phyloP scores from a whole-genome alignment of 2,329 filamentous ascomycete species.

The Paecilomyces sp. region DNA sequence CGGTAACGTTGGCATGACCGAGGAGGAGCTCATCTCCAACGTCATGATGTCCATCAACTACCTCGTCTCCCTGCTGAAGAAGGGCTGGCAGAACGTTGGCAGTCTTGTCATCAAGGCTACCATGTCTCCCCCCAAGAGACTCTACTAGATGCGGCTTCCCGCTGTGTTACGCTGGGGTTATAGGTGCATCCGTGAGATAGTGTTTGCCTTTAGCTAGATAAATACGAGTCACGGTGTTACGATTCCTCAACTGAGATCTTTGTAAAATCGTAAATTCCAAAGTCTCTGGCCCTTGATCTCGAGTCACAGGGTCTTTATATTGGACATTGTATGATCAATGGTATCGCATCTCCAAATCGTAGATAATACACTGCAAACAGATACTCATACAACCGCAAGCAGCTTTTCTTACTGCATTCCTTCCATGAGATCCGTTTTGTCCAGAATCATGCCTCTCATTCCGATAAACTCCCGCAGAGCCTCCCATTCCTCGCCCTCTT shows the following conservation, averaged over 20 bases:
- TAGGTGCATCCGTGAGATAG: slow-evolving; percentile 17
- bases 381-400: slow-evolving; percentile 1
- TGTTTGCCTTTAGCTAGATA: slow-evolving; percentile 22
- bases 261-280: neutral
- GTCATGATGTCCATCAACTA: slow-evolving; percentile 99
- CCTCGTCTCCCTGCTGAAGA: slow-evolving; percentile 98
- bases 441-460: slow-evolving; percentile 79
- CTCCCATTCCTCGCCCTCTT: slow-evolving; percentile 87
- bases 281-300: neutral
- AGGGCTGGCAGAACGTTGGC: slow-evolving; percentile 99
- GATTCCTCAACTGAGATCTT: slow-evolving; percentile 14
- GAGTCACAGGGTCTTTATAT: neutral
- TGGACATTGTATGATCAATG: neutral
- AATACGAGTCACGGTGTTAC: slow-evolving; percentile 25
- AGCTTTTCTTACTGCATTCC: slow-evolving; percentile 64
- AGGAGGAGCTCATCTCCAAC: slow-evolving; percentile 95
- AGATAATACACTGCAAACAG: neutral
- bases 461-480: slow-evolving; percentile 74
- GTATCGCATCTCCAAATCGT: neutral
- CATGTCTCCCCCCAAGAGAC: slow-evolving; percentile 97
- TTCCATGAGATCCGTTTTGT: slow-evolving; percentile 83
- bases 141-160: slow-evolving; percentile 64
- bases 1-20: slow-evolving; percentile 94
- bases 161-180: slow-evolving; percentile 19
- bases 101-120: slow-evolving; percentile 99